Evolutionary conservation across 176 grass and related monocot species (phyloP), one percentile per base, ranked within the genome.

Genomic region (Juncus inflexus): DNA sequence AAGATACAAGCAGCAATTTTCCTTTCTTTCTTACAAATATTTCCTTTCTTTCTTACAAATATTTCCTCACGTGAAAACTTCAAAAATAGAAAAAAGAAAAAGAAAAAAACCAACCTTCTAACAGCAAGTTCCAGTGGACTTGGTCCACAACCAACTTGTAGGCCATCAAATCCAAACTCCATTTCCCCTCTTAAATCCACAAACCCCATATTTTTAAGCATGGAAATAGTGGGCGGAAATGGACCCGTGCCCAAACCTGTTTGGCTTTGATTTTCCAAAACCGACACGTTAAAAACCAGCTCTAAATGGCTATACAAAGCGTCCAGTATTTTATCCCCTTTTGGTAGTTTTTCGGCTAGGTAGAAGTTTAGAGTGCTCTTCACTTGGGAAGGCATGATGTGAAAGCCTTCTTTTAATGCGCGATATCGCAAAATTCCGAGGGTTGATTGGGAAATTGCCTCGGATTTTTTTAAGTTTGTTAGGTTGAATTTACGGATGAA

Each of bases 261-360:
- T 70, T 89, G 64, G 0, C 74, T 80, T 16, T 55, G 53, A 42
- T 69, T 66, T 43, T 78, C 74, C 4, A 37, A 81, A 75, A 66
- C 84, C 5, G 50, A 65, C 43, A 5, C 43, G 43, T 47, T 47
- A 58, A 67, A 41, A 1, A 88, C 58, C 9, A 74, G 62, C 53
- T 89, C 52, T 64, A 92, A 70, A 45, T 99, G 77, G 28, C 42
- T 73, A 4, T 91, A 73, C 72, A 99, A 52, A 19, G 85, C 94
- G 61, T 86, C 83, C 64, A 99, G 35, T 70, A 99, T 86, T 63
- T 89, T 99, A 63, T 99, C 94, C 12, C 94, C 94, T 65, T 99
- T 92, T 6, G 94, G 94, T 39, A 99, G 72, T 70, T 92, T 89
- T 79, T 99, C 94, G 57, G 88, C 85, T 10, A 99, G 37, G 78